Evolutionary conservation across 169 alveolate species (phyloP), one percentile per base, ranked within the genome.

Genomic region (Cryptosporidium sp.): DNA sequence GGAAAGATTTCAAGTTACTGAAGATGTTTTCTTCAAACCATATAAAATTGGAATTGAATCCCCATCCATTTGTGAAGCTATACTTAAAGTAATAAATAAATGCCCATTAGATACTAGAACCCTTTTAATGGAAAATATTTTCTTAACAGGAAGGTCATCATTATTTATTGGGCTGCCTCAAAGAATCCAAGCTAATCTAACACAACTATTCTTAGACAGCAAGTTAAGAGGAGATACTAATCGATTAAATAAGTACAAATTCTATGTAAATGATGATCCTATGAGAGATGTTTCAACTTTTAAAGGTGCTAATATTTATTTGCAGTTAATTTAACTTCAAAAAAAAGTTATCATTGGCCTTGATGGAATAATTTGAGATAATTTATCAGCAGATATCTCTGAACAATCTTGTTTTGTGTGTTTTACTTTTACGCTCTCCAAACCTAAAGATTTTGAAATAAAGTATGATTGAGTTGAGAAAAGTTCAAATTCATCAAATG

Each of bases 1-100:
- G 33, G 89, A 80, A 67, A 80, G 89, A 48, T 80, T 80, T 33
- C 89, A 62, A 37, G 89, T 80, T 23, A 80, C 89, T 39, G 89
- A 80, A 37, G 42, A 80, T 51, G 89, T 80, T 18, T 80, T 80
- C 53, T 80, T 80, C 35, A 62, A 42, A 33, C 89, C 89, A 23
- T 42, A 42, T 44, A 60, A 48, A 10, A 65, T 80, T 31, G 89
- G 89, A 44, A 62, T 62, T 61, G 89, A 80, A 18, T 80, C 89
- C 14, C 68, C 52, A 23, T 80, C 89, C 37, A 65, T 80, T 14
- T 80, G 89, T 44, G 89, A 80, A 37, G 89, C 80, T 21, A 80
- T 80, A 16, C 21, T 80, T 26, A 65, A 80, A 45, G 89, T 80
- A 10, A 53, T 80, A 33, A 62, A 60, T 21, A 80, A 80, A 26